phyloP scores from a whole-genome alignment of 2,329 filamentous ascomycete species.

The Talaromyces sp. region DNA sequence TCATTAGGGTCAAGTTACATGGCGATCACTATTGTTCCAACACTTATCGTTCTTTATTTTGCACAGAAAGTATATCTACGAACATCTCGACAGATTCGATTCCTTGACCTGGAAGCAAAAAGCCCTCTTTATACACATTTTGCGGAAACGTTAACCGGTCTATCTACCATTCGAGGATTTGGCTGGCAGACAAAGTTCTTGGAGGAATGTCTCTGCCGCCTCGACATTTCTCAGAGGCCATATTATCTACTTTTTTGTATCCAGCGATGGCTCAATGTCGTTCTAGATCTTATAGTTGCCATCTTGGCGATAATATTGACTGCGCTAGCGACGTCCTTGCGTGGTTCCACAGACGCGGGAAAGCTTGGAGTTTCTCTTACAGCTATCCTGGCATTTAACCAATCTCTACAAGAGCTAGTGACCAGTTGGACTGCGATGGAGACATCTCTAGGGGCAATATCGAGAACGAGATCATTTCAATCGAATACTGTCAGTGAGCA shows the following conservation, averaged over 20 bases:
- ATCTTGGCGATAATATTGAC: slow-evolving; percentile 49
- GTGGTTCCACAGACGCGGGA: slow-evolving; percentile 44
- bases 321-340: slow-evolving; percentile 45
- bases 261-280: slow-evolving; percentile 56
- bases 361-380: slow-evolving; percentile 52
- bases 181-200: slow-evolving; percentile 48
- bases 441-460: slow-evolving; percentile 55
- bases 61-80: slow-evolving; percentile 58
- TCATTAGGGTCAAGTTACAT: slow-evolving; percentile 47
- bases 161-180: slow-evolving; percentile 56
- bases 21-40: slow-evolving; percentile 49
- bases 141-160: slow-evolving; percentile 53
- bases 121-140: slow-evolving; percentile 57
- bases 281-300: slow-evolving; percentile 50
- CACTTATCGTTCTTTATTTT: slow-evolving; percentile 46
- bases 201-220: slow-evolving; percentile 10
- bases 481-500: slow-evolving; percentile 6
- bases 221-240: slow-evolving; percentile 55
- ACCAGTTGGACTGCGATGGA: slow-evolving; percentile 57
- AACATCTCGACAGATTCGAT: slow-evolving; percentile 58
- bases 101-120: slow-evolving; percentile 60
- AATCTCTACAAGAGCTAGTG: slow-evolving; percentile 49
- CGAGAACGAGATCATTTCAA: slow-evolving; percentile 21
- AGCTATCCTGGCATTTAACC: slow-evolving; percentile 53
- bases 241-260: slow-evolving; percentile 56